phyloP scores from a whole-genome alignment of 441 rosid genomes.

The Populus hybrid region DNA sequence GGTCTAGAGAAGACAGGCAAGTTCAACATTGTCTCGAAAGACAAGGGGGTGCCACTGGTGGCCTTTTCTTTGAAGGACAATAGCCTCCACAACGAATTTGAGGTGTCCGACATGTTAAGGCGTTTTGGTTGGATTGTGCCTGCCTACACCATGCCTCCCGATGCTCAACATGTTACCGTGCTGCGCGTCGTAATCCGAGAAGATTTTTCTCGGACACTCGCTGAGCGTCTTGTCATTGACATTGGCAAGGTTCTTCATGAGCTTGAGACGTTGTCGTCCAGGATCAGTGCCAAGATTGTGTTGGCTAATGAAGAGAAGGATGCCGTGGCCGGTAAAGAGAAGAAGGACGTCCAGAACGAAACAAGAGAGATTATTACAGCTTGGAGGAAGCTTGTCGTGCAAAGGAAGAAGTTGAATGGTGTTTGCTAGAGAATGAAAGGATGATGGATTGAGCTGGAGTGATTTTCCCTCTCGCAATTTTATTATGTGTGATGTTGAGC shows the following conservation, averaged over 20 bases:
- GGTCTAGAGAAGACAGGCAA: conserved; percentile 66
- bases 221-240: conserved; percentile 71
- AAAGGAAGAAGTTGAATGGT: conserved; percentile 33
- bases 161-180: conserved; percentile 84
- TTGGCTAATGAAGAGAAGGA: conserved; percentile 12
- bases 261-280: conserved; percentile 60
- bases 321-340: conserved; percentile 7
- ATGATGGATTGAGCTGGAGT: not conserved
- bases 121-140: conserved; percentile 93
- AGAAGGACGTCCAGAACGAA: conserved; percentile 52
- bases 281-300: conserved; percentile 26
- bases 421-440: conserved; percentile 12
- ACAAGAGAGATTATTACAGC: conserved; percentile 57
- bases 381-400: conserved; percentile 71
- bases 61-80: conserved; percentile 81
- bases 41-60: conserved; percentile 78
- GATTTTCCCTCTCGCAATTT: no score
- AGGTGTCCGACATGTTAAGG: conserved; percentile 71
- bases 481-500: not conserved
- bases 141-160: conserved; percentile 82
- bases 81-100: conserved; percentile 59
- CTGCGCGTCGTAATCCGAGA: conserved; percentile 81
- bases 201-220: conserved; percentile 79
- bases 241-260: conserved; percentile 66
- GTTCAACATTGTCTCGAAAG: conserved; percentile 75